A percentile compares a stretch with the other conserved stretches of the same genome.
Evolutionary conservation across 1,139 yeast species (phyloP).

Genomic region (Lodderomyces theae): DNA sequence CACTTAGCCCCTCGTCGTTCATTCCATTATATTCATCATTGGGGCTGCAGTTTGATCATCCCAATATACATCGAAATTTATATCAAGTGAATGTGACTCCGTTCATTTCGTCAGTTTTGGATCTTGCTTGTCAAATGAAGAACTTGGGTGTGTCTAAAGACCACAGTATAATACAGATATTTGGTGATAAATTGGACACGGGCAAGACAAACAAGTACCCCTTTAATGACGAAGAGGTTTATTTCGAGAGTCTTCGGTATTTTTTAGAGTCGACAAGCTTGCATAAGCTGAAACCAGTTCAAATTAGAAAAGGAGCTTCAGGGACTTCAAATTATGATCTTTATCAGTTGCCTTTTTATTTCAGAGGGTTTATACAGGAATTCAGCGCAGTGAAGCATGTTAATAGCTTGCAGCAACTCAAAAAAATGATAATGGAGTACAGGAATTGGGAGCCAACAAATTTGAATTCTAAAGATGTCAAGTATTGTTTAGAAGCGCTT

Average conservation of each 20-base stretch:
- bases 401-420: conserved; percentile 26
- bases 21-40: conserved; percentile 46
- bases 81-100: conserved; percentile 9
- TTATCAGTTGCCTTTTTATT: conserved; percentile 38
- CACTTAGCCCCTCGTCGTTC: conserved; percentile 44
- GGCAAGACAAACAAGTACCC: conserved; percentile 19
- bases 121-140: conserved; percentile 31
- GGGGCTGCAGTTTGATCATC: conserved; percentile 45
- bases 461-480: conserved; percentile 34
- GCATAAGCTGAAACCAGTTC: conserved; percentile 16
- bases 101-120: conserved; percentile 27
- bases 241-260: conserved; percentile 30
- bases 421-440: conserved; percentile 32
- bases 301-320: conserved; percentile 5
- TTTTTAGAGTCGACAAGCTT: conserved; percentile 39
- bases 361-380: conserved; percentile 38
- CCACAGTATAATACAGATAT: conserved; percentile 30
- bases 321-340: conserved; percentile 4
- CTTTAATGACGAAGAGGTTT: conserved; percentile 24
- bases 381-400: conserved; percentile 38
- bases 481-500: conserved; percentile 37
- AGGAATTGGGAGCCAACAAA: conserved; percentile 42
- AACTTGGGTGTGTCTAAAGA: conserved; percentile 37
- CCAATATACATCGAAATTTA: conserved; percentile 50
- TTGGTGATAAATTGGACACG: conserved; percentile 25